Evolutionary conservation across 805 yeast genomes (phyloP).

Genomic region (Yarrowia osloensis): DNA sequence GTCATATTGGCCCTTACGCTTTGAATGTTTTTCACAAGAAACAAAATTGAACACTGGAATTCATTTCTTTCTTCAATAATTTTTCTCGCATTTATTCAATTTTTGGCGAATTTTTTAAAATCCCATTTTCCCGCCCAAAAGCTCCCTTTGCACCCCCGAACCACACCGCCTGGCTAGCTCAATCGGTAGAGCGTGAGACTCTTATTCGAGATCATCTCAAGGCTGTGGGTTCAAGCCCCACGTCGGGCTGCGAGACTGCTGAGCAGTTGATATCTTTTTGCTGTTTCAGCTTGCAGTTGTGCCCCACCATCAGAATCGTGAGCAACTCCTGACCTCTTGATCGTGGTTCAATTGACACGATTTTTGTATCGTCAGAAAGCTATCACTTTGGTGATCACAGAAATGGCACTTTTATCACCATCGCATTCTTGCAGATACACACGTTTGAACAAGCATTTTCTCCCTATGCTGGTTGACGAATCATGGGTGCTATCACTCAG

Average conservation of each 20-base stretch:
- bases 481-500: too few species aligned
- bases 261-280: background rate
- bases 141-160: background rate
- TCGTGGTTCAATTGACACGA: background rate
- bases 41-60: too few species aligned
- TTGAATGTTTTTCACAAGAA: too few species aligned
- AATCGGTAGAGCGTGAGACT: constrained; percentile 29
- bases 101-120: background rate
- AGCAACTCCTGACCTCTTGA: background rate
- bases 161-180: constrained; percentile 19
- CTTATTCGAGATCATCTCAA: constrained; percentile 7
- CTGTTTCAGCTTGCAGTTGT: background rate
- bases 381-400: background rate
- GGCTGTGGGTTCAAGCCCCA: constrained; percentile 30
- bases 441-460: too few species aligned
- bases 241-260: background rate
- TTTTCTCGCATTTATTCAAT: background rate
- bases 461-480: too few species aligned
- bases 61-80: too few species aligned
- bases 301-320: too few species aligned
- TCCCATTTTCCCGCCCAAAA: background rate
- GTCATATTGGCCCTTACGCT: too few species aligned
- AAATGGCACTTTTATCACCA: too few species aligned
- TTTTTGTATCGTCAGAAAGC: background rate
- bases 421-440: too few species aligned